Evolutionary conservation across 345 rosid species (phyloP).

Genomic region (Syzygium aromaticum): DNA sequence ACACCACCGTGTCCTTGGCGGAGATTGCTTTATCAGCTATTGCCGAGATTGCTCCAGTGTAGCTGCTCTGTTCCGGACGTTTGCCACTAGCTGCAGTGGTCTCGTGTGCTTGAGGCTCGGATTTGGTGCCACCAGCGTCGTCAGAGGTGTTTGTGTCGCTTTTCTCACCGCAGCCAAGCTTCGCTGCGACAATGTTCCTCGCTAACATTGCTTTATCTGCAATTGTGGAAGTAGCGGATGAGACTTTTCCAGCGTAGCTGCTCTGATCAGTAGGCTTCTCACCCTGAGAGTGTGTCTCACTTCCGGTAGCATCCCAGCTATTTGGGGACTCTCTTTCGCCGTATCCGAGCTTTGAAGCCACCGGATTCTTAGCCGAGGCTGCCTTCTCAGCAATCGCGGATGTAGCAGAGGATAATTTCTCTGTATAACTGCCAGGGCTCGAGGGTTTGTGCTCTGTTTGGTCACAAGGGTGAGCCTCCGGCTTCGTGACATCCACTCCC

Average conservation of each 20-base stretch:
- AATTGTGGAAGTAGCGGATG: conserved; percentile 34
- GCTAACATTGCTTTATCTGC: conserved; percentile 39
- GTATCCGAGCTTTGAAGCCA: conserved; percentile 17
- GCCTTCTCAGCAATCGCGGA: not conserved
- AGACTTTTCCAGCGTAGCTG: conserved; percentile 25
- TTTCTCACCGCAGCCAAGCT: conserved; percentile 41
- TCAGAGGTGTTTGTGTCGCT: not conserved
- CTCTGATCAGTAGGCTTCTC: conserved; percentile 13
- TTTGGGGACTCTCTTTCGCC: not conserved
- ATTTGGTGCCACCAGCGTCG: not conserved
- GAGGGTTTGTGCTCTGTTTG: not conserved
- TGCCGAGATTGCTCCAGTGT: conserved; percentile 1
- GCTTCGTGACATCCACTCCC: not conserved
- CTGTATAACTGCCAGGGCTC: not conserved
- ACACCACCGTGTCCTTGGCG: not conserved
- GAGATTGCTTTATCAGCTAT: conserved; percentile 4
- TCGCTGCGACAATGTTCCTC: conserved; percentile 40
- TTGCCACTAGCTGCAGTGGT: not conserved
- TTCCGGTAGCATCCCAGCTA: not conserved
- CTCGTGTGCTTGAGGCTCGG: not conserved
- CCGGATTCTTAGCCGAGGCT: conserved; percentile 7
- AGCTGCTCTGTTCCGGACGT: conserved; percentile 16
- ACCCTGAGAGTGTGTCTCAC: not conserved
- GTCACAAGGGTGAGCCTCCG: not conserved
- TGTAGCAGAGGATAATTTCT: not conserved